Base-by-base conservation (phyloP, 305 asterid genomes). In the Fraxinus velutina region DNA sequence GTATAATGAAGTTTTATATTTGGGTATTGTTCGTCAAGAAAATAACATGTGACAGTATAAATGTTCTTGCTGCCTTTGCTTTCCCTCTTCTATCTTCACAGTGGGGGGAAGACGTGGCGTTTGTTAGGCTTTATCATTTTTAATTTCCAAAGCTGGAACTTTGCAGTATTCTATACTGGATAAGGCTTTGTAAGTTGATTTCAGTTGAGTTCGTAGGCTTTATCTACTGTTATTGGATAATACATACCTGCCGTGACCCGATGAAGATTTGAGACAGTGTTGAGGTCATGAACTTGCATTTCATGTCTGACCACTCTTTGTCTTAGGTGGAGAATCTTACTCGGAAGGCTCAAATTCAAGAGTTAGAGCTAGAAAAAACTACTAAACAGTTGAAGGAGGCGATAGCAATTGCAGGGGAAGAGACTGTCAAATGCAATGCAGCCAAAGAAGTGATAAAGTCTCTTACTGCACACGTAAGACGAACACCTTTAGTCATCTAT, bases 381-480 rank as follows among this genome's bases (percentile, higher is more conserved):
- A 87, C 92, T 57, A 91, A 90, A 83, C 97, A 93, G 85, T 89
- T 94, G 87, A 92, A 93, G 90, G 98, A 94, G 86, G 95, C 97
- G 73, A 89, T 90, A 78, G 85, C 92, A 80, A 85, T 91, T 88
- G 97, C 94, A 37, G 95, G 91, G 86, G 98, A 93, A 80, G 97
- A 94, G 91, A 89, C 91, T 71, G 92, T 93, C 66, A 93, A 93
- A 83, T 88, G 96, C 93, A 93, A 92, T 86, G 94, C 97, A 6
- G 97, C 97, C 17, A 94, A 94, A 90, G 97, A 94, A 91, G 98
- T 93, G 84, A 94, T 94, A 85, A 94, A 92, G 88, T 92, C 97
- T 37, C 94, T 94, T 33, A 93, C 97, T 78, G 90, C 96, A 84
- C 97, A 94, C 12, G 57, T 47, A 47, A 47, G 52, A 42, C 52